phyloP scores from a whole-genome alignment of 768 basidiomycete species.

The Hypholoma fasciculare region DNA sequence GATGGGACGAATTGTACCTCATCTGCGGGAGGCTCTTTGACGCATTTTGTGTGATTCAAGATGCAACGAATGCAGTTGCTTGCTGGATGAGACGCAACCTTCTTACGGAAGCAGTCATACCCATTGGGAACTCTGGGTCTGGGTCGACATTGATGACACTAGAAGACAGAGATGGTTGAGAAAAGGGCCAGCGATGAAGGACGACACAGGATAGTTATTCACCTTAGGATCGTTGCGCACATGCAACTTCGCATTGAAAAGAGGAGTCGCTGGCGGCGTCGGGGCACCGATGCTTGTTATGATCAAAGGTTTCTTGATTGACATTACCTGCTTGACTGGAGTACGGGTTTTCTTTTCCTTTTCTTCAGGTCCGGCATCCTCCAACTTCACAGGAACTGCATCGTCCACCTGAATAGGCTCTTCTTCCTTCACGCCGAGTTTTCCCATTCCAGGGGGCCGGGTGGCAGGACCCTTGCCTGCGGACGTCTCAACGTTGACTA shows the following conservation, averaged over 20 bases:
- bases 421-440: not conserved
- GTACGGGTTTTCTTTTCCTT: not conserved
- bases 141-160: not conserved
- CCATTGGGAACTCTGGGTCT: not conserved
- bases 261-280: not conserved
- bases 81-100: not conserved
- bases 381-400: no score
- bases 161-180: not conserved
- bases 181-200: not conserved
- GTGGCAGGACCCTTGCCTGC: not conserved
- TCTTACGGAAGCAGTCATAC: not conserved
- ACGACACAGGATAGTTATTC: not conserved
- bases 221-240: not conserved
- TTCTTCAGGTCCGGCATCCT: not conserved
- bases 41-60: not conserved
- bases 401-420: no score
- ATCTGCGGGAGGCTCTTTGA: not conserved
- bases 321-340: not conserved
- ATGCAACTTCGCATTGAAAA: not conserved
- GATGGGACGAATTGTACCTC: not conserved
- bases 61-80: not conserved
- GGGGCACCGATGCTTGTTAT: not conserved
- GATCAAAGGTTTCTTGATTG: not conserved
- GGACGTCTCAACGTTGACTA: not conserved
- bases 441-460: not conserved